These are phyloP conservation scores for Talaromyces ruber DNA, from an alignment of 495 filamentous ascomycete species.

Conservation along the genomic window DNA sequence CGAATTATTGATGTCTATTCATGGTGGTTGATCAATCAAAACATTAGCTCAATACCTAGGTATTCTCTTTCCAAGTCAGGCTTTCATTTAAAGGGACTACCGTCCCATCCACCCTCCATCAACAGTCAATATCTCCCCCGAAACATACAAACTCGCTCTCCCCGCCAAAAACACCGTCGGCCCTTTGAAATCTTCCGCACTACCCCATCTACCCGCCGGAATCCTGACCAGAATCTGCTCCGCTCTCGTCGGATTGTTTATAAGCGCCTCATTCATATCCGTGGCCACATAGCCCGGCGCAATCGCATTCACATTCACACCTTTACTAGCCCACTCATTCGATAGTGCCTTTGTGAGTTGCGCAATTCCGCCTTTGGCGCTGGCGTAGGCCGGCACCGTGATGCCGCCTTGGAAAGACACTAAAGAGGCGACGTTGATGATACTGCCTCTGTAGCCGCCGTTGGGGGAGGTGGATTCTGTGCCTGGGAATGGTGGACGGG, in stretches of 20 bases:
- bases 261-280: constrained; percentile 75
- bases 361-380: constrained; percentile 69
- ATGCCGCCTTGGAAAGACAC: constrained; percentile 79
- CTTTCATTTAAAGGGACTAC: constrained; percentile 37
- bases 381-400: constrained; percentile 76
- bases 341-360: constrained; percentile 74
- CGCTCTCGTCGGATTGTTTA: constrained; percentile 53
- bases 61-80: no score
- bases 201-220: constrained; percentile 62
- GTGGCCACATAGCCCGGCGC: constrained; percentile 73
- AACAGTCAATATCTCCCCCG: constrained; percentile 67
- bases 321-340: constrained; percentile 71
- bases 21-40: constrained; percentile 6
- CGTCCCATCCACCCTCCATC: constrained; percentile 90
- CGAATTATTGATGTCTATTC: constrained; percentile 17
- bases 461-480: constrained; percentile 16
- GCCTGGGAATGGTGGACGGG: constrained; percentile 25
- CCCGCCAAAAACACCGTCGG: constrained; percentile 30
- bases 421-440: constrained; percentile 75
- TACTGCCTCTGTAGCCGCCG: constrained; percentile 48
- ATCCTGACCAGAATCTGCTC: constrained; percentile 66
- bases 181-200: constrained; percentile 31
- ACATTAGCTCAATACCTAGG: background rate
- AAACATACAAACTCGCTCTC: constrained; percentile 66
- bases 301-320: constrained; percentile 66